Percentiles rank a stretch among this genome's conserved stretches.
These are phyloP conservation scores for Raphanus raphanistrum DNA, from an alignment of 345 rosid species.

Conservation along the genomic window DNA sequence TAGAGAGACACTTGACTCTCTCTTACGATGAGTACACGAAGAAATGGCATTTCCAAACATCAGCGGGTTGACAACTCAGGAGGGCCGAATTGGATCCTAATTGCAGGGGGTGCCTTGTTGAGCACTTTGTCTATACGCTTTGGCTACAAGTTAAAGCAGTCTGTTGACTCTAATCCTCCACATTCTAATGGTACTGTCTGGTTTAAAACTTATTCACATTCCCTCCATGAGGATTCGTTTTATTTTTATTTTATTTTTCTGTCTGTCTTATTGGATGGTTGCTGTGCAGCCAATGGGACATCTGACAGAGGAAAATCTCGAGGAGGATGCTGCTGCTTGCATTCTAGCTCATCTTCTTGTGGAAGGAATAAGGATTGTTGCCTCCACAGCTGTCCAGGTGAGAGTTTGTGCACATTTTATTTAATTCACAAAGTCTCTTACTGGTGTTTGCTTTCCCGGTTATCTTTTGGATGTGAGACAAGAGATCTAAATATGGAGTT, in stretches of 20 bases:
- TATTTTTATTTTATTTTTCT: neutral
- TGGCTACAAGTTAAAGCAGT: conserved; percentile 86
- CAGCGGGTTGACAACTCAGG: conserved; percentile 53
- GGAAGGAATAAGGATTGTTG: conserved; percentile 25
- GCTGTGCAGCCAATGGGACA: conserved; percentile 36
- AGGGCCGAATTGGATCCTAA: conserved; percentile 88
- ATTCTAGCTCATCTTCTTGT: conserved; percentile 19
- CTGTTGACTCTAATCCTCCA: conserved; percentile 63
- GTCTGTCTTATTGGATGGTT: conserved; percentile 26
- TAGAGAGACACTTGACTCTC: conserved; percentile 31
- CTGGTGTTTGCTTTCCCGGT: conserved; percentile 6
- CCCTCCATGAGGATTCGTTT: neutral
- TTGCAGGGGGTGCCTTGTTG: conserved; percentile 93
- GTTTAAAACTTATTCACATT: conserved; percentile 41
- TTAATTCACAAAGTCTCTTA: neutral
- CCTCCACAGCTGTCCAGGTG: conserved; percentile 35
- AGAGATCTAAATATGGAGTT: neutral
- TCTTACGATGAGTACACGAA: conserved; percentile 64
- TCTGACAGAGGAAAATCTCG: conserved; percentile 32
- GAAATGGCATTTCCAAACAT: conserved; percentile 50
- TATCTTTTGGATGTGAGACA: neutral
- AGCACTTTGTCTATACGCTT: conserved; percentile 89
- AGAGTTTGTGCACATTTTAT: conserved; percentile 14
- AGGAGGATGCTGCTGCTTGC: conserved; percentile 30
- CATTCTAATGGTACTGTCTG: conserved; percentile 42